Percentiles rank a stretch among this genome's conserved stretches.
Conservation (phyloP, 345 rosid genomes). For the Passiflora organensis region DNA sequence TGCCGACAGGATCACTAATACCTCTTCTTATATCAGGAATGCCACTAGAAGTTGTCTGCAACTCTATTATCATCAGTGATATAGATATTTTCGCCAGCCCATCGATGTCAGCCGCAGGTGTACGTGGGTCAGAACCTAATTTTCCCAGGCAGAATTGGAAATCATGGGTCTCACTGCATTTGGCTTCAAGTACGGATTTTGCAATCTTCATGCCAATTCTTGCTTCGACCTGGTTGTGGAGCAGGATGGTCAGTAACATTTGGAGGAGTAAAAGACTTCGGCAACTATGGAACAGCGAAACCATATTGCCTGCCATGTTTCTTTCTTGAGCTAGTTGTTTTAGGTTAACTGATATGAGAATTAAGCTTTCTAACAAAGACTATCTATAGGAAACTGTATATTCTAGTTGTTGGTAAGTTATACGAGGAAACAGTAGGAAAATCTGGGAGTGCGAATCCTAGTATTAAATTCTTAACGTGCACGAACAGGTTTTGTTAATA, state of each 20-base stretch:
- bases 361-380: not conserved
- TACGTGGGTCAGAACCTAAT: not conserved
- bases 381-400: not conserved
- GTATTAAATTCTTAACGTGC: too few species aligned
- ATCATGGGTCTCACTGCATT: conserved; percentile 4
- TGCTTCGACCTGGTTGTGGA: not conserved
- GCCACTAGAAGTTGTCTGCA: not conserved
- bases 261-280: not conserved
- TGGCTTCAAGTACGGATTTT: too few species aligned
- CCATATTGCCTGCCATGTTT: not conserved
- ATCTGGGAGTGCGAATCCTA: too few species aligned
- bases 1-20: not conserved
- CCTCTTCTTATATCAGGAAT: not conserved
- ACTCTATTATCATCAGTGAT: not conserved
- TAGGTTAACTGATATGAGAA: not conserved
- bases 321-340: not conserved
- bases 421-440: too few species aligned
- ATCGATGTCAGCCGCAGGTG: not conserved
- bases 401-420: not conserved
- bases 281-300: not conserved
- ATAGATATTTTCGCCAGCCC: not conserved
- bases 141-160: not conserved
- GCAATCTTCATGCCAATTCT: too few species aligned
- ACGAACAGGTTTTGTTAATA: too few species aligned
- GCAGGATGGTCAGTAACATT: not conserved